Conservation (phyloP, 352 stramenopile genomes). For the Phytophthora kernoviae region DNA sequence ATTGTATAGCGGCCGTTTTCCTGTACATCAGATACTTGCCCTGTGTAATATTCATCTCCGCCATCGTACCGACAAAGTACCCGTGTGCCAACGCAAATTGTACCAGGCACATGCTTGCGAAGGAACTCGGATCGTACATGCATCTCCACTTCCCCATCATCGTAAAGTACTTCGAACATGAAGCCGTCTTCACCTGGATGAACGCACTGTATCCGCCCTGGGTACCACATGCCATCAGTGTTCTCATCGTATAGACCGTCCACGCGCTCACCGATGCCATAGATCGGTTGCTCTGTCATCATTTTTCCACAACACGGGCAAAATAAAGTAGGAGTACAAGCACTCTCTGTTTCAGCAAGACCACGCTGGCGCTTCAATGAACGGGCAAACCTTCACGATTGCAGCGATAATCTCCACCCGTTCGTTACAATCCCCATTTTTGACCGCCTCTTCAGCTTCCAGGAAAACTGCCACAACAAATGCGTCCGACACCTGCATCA, state of each 20-base stretch:
- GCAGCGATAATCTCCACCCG: slow-evolving; percentile 13
- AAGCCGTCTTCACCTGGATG: slow-evolving; percentile 21
- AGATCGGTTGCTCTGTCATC: slow-evolving; percentile 14
- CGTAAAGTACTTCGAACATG: slow-evolving; percentile 70
- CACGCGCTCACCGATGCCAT: slow-evolving; percentile 59
- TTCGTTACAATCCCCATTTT: slow-evolving; percentile 28
- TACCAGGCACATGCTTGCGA: slow-evolving; percentile 59
- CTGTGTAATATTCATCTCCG: slow-evolving; percentile 73
- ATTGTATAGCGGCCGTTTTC: slow-evolving; percentile 73
- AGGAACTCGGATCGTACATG: slow-evolving; percentile 48
- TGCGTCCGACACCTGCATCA: slow-evolving; percentile 17
- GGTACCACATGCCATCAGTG: slow-evolving; percentile 81
- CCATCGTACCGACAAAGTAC: slow-evolving; percentile 72
- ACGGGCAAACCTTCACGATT: slow-evolving; percentile 11
- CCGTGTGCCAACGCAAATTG: slow-evolving; percentile 74
- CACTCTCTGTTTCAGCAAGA: slow-evolving; percentile 1
- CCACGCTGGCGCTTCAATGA: slow-evolving; percentile 13
- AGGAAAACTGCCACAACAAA: slow-evolving; percentile 15
- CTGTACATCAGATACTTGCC: slow-evolving; percentile 61
- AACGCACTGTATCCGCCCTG: slow-evolving; percentile 46
- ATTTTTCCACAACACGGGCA: slow-evolving; percentile 10
- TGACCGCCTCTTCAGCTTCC: slow-evolving; percentile 22
- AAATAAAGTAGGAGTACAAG: not conserved
- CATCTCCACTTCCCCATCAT: slow-evolving; percentile 73
- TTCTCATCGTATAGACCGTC: slow-evolving; percentile 86